Evolutionary conservation across 768 basidiomycete species (phyloP).

Genomic region (Exsudoporus frostii): DNA sequence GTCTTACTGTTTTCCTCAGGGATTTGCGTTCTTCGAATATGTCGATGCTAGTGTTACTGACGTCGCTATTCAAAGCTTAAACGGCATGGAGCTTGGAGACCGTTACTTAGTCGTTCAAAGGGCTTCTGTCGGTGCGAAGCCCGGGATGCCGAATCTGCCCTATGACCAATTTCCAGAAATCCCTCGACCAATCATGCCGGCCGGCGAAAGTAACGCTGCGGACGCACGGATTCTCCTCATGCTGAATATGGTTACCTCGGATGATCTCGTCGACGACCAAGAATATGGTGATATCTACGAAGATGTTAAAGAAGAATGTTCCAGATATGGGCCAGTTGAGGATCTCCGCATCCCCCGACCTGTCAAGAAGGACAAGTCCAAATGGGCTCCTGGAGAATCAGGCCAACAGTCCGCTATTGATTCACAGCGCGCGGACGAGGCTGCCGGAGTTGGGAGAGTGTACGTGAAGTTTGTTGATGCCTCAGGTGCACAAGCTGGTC

Average conservation of each 20-base stretch:
- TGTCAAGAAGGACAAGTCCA: slow-evolving; percentile 78
- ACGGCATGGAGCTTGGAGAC: slow-evolving; percentile 98
- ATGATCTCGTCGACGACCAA: slow-evolving; percentile 85
- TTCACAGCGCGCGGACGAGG: slow-evolving; percentile 76
- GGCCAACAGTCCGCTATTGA: slow-evolving; percentile 60
- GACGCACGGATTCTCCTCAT: slow-evolving; percentile 89
- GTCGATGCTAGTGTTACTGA: slow-evolving; percentile 87
- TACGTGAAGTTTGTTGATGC: slow-evolving; percentile 82
- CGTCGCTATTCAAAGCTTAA: slow-evolving; percentile 91
- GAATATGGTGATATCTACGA: slow-evolving; percentile 95
- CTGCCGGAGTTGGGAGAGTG: slow-evolving; percentile 90
- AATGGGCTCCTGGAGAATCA: slow-evolving; percentile 65
- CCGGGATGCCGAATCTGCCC: slow-evolving; percentile 61
- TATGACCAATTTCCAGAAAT: slow-evolving; percentile 82
- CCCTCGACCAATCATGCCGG: slow-evolving; percentile 85
- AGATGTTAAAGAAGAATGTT: slow-evolving; percentile 90
- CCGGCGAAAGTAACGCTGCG: slow-evolving; percentile 56
- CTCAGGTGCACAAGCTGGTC: slow-evolving; percentile 61
- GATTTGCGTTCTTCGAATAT: slow-evolving; percentile 99
- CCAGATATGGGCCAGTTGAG: slow-evolving; percentile 74
- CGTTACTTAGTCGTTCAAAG: slow-evolving; percentile 94
- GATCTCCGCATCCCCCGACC: slow-evolving; percentile 89
- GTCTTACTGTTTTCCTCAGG: slow-evolving; percentile 45
- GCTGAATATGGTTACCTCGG: slow-evolving; percentile 97
- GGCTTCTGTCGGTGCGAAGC: slow-evolving; percentile 90